Evolutionary conservation across 306 rosid species (phyloP), one percentile per base, ranked within the genome.

Genomic region (Macrotyloma uniflorum): DNA sequence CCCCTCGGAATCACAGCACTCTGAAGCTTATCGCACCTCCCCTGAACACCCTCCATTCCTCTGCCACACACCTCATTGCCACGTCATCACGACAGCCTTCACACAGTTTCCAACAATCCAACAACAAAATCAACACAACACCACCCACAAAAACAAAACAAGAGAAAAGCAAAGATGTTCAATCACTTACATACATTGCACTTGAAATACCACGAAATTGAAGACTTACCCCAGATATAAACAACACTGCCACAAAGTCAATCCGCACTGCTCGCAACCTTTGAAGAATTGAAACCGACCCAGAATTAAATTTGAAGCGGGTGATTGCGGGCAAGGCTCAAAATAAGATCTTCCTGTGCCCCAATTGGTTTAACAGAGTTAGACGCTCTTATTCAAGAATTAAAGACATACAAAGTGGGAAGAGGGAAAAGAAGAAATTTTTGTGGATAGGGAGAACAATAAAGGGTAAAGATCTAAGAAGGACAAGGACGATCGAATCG

Each of bases 1-100:
- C 89, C 88, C 89, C 90, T 80, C 19, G 83, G 88, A 64, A 91
- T 86, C 85, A 80, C 90, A 51, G 96, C 80, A 72, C 85, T 83
- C 58, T 90, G 95, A 78, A 90, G 57, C 86, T 94, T 94, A 61
- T 94, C 97, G 78, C 84, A 84, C 74, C 89, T 88, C 72, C 80
- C 87, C 47, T 87, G 94, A 75, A 80, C 12, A 74, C 89, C 80
- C 84, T 86, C 97, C 98, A 95, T 95, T 74, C 77, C 87, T 82
- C 86, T 81, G 63, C 79, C 83, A 80, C 62, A 83, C 74, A 78
- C 96, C 81, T 83, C 97, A 92, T 92, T 83, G 91, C 98, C 88
- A 83, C 84, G 71, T 90, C 96, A 94, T 92, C 87, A 75, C 74
- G 76, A 53, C 50, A 65, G 74, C 73, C 88, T 79, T 69, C 79